A percentile compares a stretch with the other conserved stretches of the same genome.
Evolutionary conservation across 163 green algal genomes (phyloP).

Genomic region (Chloromonas sp.): DNA sequence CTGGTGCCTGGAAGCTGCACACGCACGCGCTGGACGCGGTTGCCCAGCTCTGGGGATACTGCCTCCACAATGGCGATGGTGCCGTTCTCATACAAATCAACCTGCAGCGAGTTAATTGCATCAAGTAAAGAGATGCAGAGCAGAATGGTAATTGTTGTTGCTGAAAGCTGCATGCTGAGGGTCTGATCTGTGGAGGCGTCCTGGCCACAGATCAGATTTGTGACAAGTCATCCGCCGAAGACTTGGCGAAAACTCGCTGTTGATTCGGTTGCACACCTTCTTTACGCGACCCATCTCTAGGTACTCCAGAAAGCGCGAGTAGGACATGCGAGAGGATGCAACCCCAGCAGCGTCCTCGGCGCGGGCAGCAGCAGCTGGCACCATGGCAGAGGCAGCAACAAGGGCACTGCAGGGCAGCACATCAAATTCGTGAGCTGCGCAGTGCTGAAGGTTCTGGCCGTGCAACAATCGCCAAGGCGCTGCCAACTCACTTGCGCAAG

Average conservation of each 20-base stretch:
- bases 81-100: slow-evolving; percentile 98
- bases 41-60: slow-evolving; percentile 94
- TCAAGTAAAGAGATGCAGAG: too few species aligned
- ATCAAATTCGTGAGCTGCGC: too few species aligned
- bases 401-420: slow-evolving; percentile 20
- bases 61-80: slow-evolving; percentile 98
- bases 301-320: slow-evolving; percentile 98
- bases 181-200: too few species aligned
- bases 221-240: too few species aligned
- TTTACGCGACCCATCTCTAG: slow-evolving; percentile 98
- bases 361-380: slow-evolving; percentile 29
- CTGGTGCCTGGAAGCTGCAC: slow-evolving; percentile 93
- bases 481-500: neutral
- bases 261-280: slow-evolving; percentile 69
- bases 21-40: slow-evolving; percentile 94
- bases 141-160: too few species aligned
- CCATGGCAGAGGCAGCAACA: slow-evolving; percentile 26
- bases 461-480: too few species aligned
- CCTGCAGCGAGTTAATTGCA: slow-evolving; percentile 34
- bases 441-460: too few species aligned
- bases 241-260: too few species aligned
- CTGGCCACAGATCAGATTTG: too few species aligned
- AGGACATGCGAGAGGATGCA: slow-evolving; percentile 96
- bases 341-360: slow-evolving; percentile 61
- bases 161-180: too few species aligned